Evolutionary conservation across 2,329 filamentous ascomycete species (phyloP), one percentile per base, ranked within the genome.

Genomic region (Cladosporium oxysporum): DNA sequence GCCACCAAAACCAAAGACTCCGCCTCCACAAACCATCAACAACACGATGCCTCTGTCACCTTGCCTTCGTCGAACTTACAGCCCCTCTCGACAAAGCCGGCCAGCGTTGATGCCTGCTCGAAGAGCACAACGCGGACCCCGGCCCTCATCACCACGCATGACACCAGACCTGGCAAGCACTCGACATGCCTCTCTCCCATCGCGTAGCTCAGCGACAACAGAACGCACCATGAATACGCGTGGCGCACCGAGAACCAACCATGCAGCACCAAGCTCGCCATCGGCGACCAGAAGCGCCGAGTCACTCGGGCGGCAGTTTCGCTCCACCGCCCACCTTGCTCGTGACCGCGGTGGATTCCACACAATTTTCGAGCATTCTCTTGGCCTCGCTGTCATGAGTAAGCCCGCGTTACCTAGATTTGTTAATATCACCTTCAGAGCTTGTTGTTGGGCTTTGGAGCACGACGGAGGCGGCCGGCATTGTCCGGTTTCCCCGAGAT

Each of bases 191-290:
- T 23, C 31, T 31, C 12, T 16, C 10, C 47, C 35, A 6, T 31
- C 35, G 37, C 31, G 18, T 57, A 33, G 11, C 7, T 33, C 18
- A n/a, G 29, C 53, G 14, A 58, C 33, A 58, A n/a, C n/a, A 55
- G 28, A 52, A 23, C 21, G 49, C 26, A 55, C 76, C 97, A 95
- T 77, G 95, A 95, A 86, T 92, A 98, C 74, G 92, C 95, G 76
- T 98, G 94, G 95, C 93, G 97, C 83, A 99, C 95, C 71, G 93
- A 96, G 80, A 94, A 98, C 82, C 81, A 82, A 52, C 93, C 91
- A 72, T 84, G 98, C 71, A 90, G 91, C 76, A 83, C 90, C 77
- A 97, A 97, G 81, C 98, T 99, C 79, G 90, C 94, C 79, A 90
- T 95, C 79, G 97, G 91, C 76, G 94, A 95, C 68, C 83, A 84